Percentiles rank a stretch among this genome's conserved stretches.
phyloP scores from a whole-genome alignment of 1,284 basidiomycete species.

The Mycosarcoma maydis region DNA sequence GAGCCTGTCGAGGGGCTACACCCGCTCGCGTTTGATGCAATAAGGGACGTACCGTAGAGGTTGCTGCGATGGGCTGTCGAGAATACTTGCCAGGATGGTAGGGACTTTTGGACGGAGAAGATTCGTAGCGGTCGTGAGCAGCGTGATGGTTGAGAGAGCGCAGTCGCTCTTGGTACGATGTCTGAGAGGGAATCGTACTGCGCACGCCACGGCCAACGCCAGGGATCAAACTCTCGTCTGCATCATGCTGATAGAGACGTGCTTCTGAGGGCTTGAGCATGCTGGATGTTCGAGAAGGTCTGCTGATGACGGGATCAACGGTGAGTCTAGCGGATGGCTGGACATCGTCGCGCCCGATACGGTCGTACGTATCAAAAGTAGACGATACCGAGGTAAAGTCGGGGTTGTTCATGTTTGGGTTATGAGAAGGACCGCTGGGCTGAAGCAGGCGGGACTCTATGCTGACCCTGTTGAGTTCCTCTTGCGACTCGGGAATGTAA shows the following conservation, averaged over 20 bases:
- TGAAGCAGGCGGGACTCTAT: constrained; percentile 38
- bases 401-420: constrained; percentile 9
- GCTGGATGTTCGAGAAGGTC: constrained; percentile 7
- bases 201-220: constrained; percentile 50
- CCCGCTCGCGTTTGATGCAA: constrained; percentile 12
- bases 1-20: constrained; percentile 13
- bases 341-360: constrained; percentile 40
- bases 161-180: constrained; percentile 28
- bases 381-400: constrained; percentile 34
- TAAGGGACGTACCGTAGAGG: constrained; percentile 1
- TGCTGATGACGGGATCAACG: constrained; percentile 3
- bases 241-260: constrained; percentile 10
- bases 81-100: constrained; percentile 38
- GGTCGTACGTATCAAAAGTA: constrained; percentile 45
- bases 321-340: constrained; percentile 18
- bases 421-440: constrained; percentile 20
- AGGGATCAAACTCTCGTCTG: constrained; percentile 49
- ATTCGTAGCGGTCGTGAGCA: constrained; percentile 18
- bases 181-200: constrained; percentile 14
- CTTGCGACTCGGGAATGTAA: constrained; percentile 40
- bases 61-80: constrained; percentile 5
- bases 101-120: constrained; percentile 32
- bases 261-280: constrained; percentile 2
- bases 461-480: constrained; percentile 37
- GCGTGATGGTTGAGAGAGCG: constrained; percentile 20